These are phyloP conservation scores for Ganoderma meredithae DNA, from an alignment of 1,284 basidiomycete species.

Conservation along the genomic window DNA sequence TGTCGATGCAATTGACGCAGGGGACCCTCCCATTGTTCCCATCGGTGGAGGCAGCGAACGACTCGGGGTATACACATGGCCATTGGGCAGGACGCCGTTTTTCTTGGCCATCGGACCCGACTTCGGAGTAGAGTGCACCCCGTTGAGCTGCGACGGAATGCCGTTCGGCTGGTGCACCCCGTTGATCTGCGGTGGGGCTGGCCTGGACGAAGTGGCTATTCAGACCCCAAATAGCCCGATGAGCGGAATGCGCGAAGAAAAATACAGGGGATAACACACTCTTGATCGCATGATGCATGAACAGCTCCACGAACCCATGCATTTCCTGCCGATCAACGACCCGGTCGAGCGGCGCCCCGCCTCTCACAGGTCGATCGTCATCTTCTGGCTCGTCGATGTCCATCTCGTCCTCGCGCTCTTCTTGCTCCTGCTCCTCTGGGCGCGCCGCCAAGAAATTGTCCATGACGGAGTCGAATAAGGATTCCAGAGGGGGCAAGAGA, in stretches of 20 bases:
- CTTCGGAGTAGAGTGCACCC: slow-evolving; percentile 27
- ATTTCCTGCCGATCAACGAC: slow-evolving; percentile 56
- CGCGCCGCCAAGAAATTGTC: slow-evolving; percentile 62
- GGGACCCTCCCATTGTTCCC: slow-evolving; percentile 33
- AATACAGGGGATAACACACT: slow-evolving; percentile 41
- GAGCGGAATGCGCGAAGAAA: slow-evolving; percentile 15
- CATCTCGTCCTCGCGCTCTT: slow-evolving; percentile 45
- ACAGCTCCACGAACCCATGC: slow-evolving; percentile 55
- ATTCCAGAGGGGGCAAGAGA: slow-evolving; percentile 80
- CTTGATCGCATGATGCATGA: slow-evolving; percentile 54
- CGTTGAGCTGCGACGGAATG: slow-evolving; percentile 33
- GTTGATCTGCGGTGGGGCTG: slow-evolving; percentile 29
- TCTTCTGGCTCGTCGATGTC: slow-evolving; percentile 53
- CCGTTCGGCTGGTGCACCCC: slow-evolving; percentile 36
- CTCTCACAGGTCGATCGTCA: slow-evolving; percentile 36
- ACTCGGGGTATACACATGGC: slow-evolving; percentile 27
- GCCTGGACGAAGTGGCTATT: slow-evolving; percentile 24
- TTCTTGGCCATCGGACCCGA: slow-evolving; percentile 29
- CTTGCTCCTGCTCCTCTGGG: slow-evolving; percentile 35
- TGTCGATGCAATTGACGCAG: slow-evolving; percentile 32
- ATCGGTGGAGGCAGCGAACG: slow-evolving; percentile 18
- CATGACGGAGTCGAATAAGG: slow-evolving; percentile 80
- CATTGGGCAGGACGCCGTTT: slow-evolving; percentile 32
- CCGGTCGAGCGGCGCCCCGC: slow-evolving; percentile 42
- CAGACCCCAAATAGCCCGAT: neutral